Evolutionary conservation across 2,329 filamentous ascomycete genomes (phyloP), one percentile per base, ranked within the genome.

Genomic region (Diaporthe citriasiana): DNA sequence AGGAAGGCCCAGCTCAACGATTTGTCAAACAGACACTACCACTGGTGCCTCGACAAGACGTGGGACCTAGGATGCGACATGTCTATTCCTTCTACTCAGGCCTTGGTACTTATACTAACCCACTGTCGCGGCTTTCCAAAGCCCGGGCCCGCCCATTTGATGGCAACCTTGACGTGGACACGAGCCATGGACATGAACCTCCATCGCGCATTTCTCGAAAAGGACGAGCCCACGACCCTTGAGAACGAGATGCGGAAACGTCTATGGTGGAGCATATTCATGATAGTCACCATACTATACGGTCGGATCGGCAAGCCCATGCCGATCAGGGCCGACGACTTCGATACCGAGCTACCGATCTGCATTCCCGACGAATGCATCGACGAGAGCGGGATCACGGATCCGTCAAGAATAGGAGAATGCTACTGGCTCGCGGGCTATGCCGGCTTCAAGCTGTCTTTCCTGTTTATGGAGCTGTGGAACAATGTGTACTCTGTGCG

Each of bases 41-140:
- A 95, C 78, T 96, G 92, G 79, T 89, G 92, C 1, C 83, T 95
- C 57, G 90, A 89, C 79, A 91, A 92, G 81, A 91, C 93, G 77
- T 92, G 90, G 76, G 86, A 94, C 63, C 84, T 97, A 5, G 83
- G 90, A 19, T 85, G 85, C 8, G 90, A 90, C 25, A 89, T 89
- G 72, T 90, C 90, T 0, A 83, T 95, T 19, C 85, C 90, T 59
- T 90, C 94, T 69, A 87, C 95, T 10, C 94, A 97, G 81, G 94
- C 93, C 4, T 82, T 97, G 78, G 87, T 91, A 15, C 84, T 97
- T 83, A 90, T 97, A 25, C 91, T 91, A 74, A 83, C 90, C 4
- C 93, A 96, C 80, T 89, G 94, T 5, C 91, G 94, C 74, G 91
- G 91, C 68, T 95, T 97, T 74, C 93, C 94, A 40, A 95, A 95